Evolutionary conservation across 2,329 filamentous ascomycete species (phyloP), one percentile per base, ranked within the genome.

Genomic region (Myrmaecium sp.): DNA sequence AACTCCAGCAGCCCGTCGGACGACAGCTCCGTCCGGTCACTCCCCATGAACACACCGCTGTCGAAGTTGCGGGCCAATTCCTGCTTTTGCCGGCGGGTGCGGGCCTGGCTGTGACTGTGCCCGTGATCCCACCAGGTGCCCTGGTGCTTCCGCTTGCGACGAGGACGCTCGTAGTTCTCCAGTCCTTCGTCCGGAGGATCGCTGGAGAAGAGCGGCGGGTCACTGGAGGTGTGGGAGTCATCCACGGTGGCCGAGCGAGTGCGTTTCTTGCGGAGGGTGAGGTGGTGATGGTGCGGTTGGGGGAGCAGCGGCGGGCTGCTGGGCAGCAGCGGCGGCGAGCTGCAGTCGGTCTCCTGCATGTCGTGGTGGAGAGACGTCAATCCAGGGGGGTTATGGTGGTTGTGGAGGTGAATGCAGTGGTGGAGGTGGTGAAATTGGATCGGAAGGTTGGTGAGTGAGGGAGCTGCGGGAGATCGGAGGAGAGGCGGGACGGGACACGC

Each of bases 121-220:
- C 17, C n/a, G 56, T 74, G 70, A 32, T 65, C 62, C 45, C 66
- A 80, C 75, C 74, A 81, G 4, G 72, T 63, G 4, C 75, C 75
- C 22, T 68, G 54, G 34, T 74, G 72, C 25, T 66, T 62, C 38
- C 59, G 62, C 54, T 78, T 80, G 33, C 64, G 62, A 35, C 62
- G 58, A 1, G 59, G 60, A 25, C 64, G 54, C 14, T 59, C 53
- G 40, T 78, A 78, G 38, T 74, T 74, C 33, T 77, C 71, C 5
- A 35, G 13, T 6, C 14, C 35, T 3, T 36, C 37, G 30, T 78
- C 74, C 5, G 44, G 45, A 2, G 37, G 39, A 39, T 81, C 75
- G 44, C 70, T 74, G 4, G 73, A 79, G 48, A 81, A 81, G 14
- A 79, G 47, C 25, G 70, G 64, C 3, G 74, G 73, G 40, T 81